These are phyloP conservation scores for Hyphodiscus hymeniophilus DNA, from an alignment of 495 filamentous ascomycete species.

Conservation along the genomic window DNA sequence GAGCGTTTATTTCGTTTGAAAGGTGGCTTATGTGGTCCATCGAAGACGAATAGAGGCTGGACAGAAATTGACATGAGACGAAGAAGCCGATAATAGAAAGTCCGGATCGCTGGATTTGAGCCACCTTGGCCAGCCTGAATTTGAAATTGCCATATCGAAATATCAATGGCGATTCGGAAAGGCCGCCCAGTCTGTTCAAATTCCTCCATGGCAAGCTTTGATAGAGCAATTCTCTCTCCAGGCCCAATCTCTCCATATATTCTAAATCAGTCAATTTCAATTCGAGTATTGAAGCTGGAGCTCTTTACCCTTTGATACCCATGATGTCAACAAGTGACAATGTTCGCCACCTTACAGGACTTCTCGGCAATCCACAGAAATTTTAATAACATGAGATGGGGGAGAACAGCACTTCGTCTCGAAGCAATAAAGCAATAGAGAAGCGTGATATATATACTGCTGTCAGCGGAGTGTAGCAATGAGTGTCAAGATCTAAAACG, in stretches of 20 bases:
- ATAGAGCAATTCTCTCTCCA: conserved; percentile 71
- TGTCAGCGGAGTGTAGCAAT: no score
- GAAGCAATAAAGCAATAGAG: no score
- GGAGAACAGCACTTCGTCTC: no score
- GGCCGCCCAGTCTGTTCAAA: conserved; percentile 63
- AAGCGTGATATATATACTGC: no score
- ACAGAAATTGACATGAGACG: conserved; percentile 74
- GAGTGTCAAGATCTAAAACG: no score
- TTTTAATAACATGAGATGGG: no score
- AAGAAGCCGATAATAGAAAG: conserved; percentile 84
- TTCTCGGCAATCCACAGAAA: no score
- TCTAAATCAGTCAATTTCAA: conserved; percentile 36
- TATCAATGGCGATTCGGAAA: conserved; percentile 84
- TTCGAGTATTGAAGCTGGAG: background rate
- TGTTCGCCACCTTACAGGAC: background rate
- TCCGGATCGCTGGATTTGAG: conserved; percentile 82
- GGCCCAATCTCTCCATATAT: conserved; percentile 84
- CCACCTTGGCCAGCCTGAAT: conserved; percentile 80
- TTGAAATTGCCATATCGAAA: conserved; percentile 97
- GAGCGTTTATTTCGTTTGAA: conserved; percentile 80
- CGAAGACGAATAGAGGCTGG: conserved; percentile 90
- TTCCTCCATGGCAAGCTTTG: conserved; percentile 71
- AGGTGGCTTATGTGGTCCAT: conserved; percentile 79
- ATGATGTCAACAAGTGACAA: conserved; percentile 28
- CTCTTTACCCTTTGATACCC: conserved; percentile 52